These are phyloP conservation scores for Mucor mucedo DNA, from an alignment of 371 early-diverging fungal genomes.

Conservation along the genomic window DNA sequence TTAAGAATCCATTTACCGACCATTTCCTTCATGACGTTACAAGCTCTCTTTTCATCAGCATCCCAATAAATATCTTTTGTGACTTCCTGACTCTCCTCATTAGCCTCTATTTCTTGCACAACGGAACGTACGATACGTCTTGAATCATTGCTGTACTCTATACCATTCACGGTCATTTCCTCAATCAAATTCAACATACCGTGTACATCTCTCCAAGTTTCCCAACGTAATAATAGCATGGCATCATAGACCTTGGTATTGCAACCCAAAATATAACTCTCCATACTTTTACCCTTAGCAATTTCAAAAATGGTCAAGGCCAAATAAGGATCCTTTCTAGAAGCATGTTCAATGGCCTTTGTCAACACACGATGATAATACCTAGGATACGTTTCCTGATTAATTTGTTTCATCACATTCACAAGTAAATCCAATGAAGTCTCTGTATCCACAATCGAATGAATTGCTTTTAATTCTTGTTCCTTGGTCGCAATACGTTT, in stretches of 20 bases:
- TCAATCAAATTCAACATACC: slow-evolving; percentile 46
- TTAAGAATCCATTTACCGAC: slow-evolving; percentile 44
- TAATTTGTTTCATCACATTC: slow-evolving; percentile 14
- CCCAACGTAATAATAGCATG: slow-evolving; percentile 40
- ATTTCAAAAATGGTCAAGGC: slow-evolving; percentile 52
- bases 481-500: slow-evolving; percentile 14
- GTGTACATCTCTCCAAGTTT: slow-evolving; percentile 41
- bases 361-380: slow-evolving; percentile 40
- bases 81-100: slow-evolving; percentile 7
- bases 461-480: slow-evolving; percentile 18
- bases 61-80: slow-evolving; percentile 32
- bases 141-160: slow-evolving; percentile 35
- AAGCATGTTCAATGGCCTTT: slow-evolving; percentile 42
- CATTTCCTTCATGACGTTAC: slow-evolving; percentile 39
- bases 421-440: slow-evolving; percentile 15
- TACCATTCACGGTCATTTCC: slow-evolving; percentile 51
- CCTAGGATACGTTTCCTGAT: slow-evolving; percentile 24
- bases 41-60: slow-evolving; percentile 37
- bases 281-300: slow-evolving; percentile 38
- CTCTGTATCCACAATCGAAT: slow-evolving; percentile 12
- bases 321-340: slow-evolving; percentile 47
- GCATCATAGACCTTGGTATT: slow-evolving; percentile 46
- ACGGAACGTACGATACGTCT: slow-evolving; percentile 31
- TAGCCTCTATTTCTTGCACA: slow-evolving; percentile 31
- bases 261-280: slow-evolving; percentile 51